Evolutionary conservation across 345 rosid species (phyloP).

Genomic region (Gossypium turneri): DNA sequence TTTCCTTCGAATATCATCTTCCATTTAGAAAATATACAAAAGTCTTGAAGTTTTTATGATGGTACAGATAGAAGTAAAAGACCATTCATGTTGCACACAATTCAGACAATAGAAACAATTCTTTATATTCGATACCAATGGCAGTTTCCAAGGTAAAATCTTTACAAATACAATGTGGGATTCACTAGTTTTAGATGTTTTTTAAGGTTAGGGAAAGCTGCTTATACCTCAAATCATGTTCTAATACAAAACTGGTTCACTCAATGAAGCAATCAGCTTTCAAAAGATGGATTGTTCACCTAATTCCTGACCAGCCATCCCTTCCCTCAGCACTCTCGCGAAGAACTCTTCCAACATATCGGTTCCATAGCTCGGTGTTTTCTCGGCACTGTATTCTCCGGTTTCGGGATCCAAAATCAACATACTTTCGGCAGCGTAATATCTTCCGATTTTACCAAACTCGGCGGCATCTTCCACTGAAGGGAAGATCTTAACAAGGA

Average conservation of each 20-base stretch:
- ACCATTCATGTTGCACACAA: no score
- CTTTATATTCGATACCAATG: neutral
- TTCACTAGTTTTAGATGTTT: neutral
- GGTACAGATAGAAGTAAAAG: no score
- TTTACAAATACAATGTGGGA: neutral
- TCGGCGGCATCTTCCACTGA: constrained; percentile 84
- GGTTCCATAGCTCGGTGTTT: constrained; percentile 86
- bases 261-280: constrained; percentile 12
- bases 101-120: neutral
- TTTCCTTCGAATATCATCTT: no score
- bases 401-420: constrained; percentile 77
- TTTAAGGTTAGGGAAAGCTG: neutral
- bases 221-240: neutral
- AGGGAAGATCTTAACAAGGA: constrained; percentile 67
- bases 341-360: constrained; percentile 88
- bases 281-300: constrained; percentile 84
- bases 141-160: neutral
- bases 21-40: no score
- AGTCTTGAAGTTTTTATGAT: no score
- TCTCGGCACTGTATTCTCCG: constrained; percentile 75
- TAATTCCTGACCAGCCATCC: constrained; percentile 91
- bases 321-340: constrained; percentile 68
- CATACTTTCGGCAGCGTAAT: constrained; percentile 96
- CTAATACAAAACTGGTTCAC: neutral
- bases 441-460: constrained; percentile 93